phyloP scores from a whole-genome alignment of 2,329 filamentous ascomycete species.

The Ceratocystis harringtonii region DNA sequence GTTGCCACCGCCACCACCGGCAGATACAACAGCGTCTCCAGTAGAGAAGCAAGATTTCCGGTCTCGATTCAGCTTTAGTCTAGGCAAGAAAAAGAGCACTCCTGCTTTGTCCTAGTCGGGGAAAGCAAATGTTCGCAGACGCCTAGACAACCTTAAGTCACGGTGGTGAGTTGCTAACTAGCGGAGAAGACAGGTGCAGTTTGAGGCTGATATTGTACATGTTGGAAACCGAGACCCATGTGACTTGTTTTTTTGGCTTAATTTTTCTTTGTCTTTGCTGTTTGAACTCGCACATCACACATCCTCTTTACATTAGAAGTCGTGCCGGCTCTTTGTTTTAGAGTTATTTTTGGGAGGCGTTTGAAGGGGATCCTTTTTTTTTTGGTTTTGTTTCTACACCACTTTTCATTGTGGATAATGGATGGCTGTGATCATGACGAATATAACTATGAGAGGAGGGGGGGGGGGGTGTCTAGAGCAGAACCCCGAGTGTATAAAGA shows the following conservation, averaged over 20 bases:
- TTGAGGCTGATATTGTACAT: not conserved
- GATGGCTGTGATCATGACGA: not conserved
- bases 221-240: not conserved
- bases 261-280: conserved; percentile 4
- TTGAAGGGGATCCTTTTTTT: conserved; percentile 1
- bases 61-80: conserved; percentile 44
- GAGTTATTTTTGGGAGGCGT: conserved; percentile 6
- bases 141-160: not conserved
- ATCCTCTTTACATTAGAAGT: not conserved
- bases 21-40: conserved; percentile 17
- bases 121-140: conserved; percentile 6
- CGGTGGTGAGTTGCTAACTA: not conserved
- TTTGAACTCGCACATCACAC: not conserved
- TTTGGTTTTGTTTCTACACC: conserved; percentile 1
- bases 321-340: not conserved
- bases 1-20: not conserved
- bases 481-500: not conserved
- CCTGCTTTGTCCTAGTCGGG: conserved; percentile 22
- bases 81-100: conserved; percentile 51
- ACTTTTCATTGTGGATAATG: not conserved
- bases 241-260: not conserved
- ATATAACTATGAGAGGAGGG: not conserved
- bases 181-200: not conserved
- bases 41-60: conserved; percentile 25
- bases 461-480: not conserved